These are phyloP conservation scores for Dactylellina leptospora DNA, from an alignment of 2,329 filamentous ascomycete species.

Conservation along the genomic window DNA sequence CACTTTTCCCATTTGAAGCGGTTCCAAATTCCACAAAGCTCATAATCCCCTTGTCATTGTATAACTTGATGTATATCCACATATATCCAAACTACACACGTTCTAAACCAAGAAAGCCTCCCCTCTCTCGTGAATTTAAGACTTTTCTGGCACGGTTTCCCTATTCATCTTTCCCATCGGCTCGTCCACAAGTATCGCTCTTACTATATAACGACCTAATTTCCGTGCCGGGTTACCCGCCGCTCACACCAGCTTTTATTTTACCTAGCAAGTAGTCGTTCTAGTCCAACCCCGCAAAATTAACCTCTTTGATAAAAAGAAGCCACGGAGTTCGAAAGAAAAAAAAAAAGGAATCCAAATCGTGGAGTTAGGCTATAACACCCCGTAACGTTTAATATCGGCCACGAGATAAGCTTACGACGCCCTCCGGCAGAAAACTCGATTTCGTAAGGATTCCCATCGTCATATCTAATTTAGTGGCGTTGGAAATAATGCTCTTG, in stretches of 20 bases:
- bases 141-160: not conserved
- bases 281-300: not conserved
- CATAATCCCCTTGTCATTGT: not conserved
- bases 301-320: not conserved
- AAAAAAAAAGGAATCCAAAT: not conserved
- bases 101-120: not conserved
- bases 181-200: not conserved
- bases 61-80: not conserved
- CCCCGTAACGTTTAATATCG: not conserved
- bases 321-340: not conserved
- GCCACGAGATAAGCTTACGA: not conserved
- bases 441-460: too few species aligned
- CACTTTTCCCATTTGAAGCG: too few species aligned
- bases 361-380: not conserved
- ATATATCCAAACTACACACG: not conserved
- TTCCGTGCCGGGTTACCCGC: constrained; percentile 4
- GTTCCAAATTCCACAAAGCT: too few species aligned
- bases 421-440: too few species aligned
- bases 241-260: too few species aligned
- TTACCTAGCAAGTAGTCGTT: too few species aligned
- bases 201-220: not conserved
- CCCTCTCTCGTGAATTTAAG: not conserved
- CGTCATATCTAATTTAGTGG: too few species aligned
- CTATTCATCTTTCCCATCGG: not conserved
- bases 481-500: too few species aligned